Evolutionary conservation across 805 yeast genomes (phyloP).

Genomic region (Yarrowia deformans): DNA sequence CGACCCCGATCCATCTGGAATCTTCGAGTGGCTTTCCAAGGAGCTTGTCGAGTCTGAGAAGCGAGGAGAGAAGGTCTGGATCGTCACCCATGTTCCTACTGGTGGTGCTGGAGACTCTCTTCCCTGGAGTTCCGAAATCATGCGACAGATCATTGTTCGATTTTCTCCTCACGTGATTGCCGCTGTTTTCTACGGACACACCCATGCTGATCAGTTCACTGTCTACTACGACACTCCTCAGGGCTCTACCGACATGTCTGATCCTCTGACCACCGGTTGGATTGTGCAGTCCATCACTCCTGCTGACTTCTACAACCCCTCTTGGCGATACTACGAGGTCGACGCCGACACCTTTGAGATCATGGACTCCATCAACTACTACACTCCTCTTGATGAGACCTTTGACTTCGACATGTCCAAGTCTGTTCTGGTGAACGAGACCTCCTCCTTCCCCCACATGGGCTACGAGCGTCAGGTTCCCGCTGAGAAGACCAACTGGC

Average conservation of each 20-base stretch:
- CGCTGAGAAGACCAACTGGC: slow-evolving; percentile 62
- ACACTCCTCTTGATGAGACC: slow-evolving; percentile 62
- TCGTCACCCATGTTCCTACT: slow-evolving; percentile 71
- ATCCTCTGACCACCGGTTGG: slow-evolving; percentile 66
- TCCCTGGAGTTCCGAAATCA: slow-evolving; percentile 65
- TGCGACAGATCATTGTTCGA: slow-evolving; percentile 65
- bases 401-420: slow-evolving; percentile 47
- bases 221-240: slow-evolving; percentile 61
- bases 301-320: slow-evolving; percentile 64
- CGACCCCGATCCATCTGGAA: slow-evolving; percentile 68
- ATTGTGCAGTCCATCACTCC: slow-evolving; percentile 73
- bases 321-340: slow-evolving; percentile 75
- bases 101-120: slow-evolving; percentile 58
- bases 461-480: slow-evolving; percentile 41
- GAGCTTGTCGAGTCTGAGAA: slow-evolving; percentile 67
- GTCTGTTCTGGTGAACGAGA: not conserved
- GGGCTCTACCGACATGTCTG: slow-evolving; percentile 47
- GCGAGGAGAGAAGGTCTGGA: slow-evolving; percentile 70
- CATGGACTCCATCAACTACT: slow-evolving; percentile 66
- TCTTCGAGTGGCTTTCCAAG: slow-evolving; percentile 63
- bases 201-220: slow-evolving; percentile 72
- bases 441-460: slow-evolving; percentile 9
- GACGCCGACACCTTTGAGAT: slow-evolving; percentile 66
- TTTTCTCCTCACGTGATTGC: slow-evolving; percentile 74
- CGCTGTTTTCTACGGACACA: slow-evolving; percentile 73